Evolutionary conservation across 441 rosid genomes (phyloP).

Genomic region (Omphalea diandra): DNA sequence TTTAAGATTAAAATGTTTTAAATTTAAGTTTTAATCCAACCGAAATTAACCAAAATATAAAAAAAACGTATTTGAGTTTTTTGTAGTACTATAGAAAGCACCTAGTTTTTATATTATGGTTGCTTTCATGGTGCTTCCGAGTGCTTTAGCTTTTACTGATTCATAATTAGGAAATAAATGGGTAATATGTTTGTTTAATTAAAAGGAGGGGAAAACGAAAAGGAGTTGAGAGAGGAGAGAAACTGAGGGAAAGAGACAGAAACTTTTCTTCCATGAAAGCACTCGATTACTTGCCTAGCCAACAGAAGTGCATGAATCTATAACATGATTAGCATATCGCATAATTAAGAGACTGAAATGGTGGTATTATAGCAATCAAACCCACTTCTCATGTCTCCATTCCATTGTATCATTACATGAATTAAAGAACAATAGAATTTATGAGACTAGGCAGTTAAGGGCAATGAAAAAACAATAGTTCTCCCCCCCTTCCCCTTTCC

Average conservation of each 20-base stretch:
- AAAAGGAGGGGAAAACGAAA: conserved; percentile 4
- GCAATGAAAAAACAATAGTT: neutral
- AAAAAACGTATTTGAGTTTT: too few species aligned
- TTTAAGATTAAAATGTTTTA: too few species aligned
- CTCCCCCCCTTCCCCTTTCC: neutral
- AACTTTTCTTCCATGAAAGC: neutral
- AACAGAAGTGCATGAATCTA: neutral
- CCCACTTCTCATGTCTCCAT: conserved; percentile 6
- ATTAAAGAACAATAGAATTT: conserved; percentile 9
- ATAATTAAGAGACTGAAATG: conserved; percentile 11
- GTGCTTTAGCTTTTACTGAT: conserved; percentile 2
- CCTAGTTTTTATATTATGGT: too few species aligned
- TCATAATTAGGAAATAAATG: conserved; percentile 18
- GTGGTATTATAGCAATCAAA: conserved; percentile 16
- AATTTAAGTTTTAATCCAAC: too few species aligned
- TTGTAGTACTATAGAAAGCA: too few species aligned
- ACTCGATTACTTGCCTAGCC: neutral
- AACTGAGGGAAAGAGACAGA: neutral
- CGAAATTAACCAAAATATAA: too few species aligned
- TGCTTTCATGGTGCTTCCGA: too few species aligned
- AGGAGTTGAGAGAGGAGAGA: neutral
- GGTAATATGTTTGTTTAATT: neutral
- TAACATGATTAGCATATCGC: neutral
- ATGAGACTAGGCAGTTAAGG: neutral
- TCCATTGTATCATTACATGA: conserved; percentile 3